Conservation (phyloP, 2,329 filamentous ascomycete genomes). For the Cladosporium sp. region DNA sequence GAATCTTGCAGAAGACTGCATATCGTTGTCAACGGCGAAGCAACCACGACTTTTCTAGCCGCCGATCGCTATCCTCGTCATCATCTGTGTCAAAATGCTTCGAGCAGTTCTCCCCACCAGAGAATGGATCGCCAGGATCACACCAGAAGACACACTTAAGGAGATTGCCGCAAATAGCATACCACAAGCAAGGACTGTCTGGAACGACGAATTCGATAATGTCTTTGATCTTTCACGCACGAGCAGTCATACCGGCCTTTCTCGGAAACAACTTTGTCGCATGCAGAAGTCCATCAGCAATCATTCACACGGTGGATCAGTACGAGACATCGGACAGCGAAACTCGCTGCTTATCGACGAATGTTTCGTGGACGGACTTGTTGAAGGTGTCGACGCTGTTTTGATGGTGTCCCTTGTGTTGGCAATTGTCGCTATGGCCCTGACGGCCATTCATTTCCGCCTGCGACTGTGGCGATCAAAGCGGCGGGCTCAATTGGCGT, state of each 20-base stretch:
- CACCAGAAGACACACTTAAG: neutral
- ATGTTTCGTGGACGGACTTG: neutral
- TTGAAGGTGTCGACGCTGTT: neutral
- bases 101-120: neutral
- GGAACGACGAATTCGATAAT: constrained; percentile 12
- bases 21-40: too few relatives aligned
- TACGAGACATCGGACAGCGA: neutral
- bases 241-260: neutral
- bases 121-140: constrained; percentile 8
- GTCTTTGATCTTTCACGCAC: neutral
- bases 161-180: neutral
- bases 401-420: neutral
- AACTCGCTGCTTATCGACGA: neutral
- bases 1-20: too few relatives aligned
- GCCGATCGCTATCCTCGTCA: neutral
- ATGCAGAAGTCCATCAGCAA: neutral
- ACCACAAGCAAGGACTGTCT: neutral
- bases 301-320: neutral
- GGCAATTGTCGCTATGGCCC: neutral
- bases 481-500: neutral
- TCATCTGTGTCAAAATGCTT: neutral
- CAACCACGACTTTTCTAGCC: neutral
- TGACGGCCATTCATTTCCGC: neutral
- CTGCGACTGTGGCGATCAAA: neutral
- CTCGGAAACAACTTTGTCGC: neutral